Conservation (phyloP, 140 eudicot genomes). For the Senecio squalidus region DNA sequence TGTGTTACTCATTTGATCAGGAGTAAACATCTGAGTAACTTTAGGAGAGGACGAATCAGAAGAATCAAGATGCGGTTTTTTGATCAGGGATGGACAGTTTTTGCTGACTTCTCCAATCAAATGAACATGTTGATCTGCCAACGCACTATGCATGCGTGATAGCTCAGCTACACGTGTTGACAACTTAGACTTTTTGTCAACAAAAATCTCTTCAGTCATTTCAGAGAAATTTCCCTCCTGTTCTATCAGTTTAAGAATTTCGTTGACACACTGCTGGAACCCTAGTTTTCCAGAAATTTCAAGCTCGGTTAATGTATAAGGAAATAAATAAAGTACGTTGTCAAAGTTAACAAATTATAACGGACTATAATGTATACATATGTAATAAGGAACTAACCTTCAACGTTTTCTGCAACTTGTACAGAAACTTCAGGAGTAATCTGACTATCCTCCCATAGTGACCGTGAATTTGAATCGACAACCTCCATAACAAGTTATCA, state of each 20-base stretch:
- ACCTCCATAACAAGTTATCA: slow-evolving; percentile 31
- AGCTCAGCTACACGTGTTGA: slow-evolving; percentile 39
- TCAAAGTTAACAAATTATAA: too few species aligned
- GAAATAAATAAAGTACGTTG: not conserved
- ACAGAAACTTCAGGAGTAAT: slow-evolving; percentile 23
- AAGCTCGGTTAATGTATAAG: slow-evolving; percentile 5
- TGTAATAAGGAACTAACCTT: slow-evolving; percentile 31
- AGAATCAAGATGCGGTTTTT: slow-evolving; percentile 29
- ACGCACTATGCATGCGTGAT: slow-evolving; percentile 36
- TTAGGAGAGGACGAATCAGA: slow-evolving; percentile 29
- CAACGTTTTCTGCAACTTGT: slow-evolving; percentile 48
- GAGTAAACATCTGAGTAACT: slow-evolving; percentile 43
- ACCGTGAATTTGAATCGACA: slow-evolving; percentile 19
- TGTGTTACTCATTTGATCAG: slow-evolving; percentile 41
- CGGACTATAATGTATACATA: not conserved
- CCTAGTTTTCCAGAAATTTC: slow-evolving; percentile 28
- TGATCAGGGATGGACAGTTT: slow-evolving; percentile 17
- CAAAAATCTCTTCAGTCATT: slow-evolving; percentile 19
- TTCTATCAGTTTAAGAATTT: slow-evolving; percentile 40
- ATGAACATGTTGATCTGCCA: slow-evolving; percentile 46
- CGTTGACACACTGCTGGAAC: slow-evolving; percentile 40
- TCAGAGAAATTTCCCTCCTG: slow-evolving; percentile 23
- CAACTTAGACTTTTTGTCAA: slow-evolving; percentile 31
- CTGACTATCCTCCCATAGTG: slow-evolving; percentile 17
- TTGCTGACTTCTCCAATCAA: slow-evolving; percentile 29